phyloP scores from a whole-genome alignment of 352 stramenopile species.

The Globisporangium uncinulatum region DNA sequence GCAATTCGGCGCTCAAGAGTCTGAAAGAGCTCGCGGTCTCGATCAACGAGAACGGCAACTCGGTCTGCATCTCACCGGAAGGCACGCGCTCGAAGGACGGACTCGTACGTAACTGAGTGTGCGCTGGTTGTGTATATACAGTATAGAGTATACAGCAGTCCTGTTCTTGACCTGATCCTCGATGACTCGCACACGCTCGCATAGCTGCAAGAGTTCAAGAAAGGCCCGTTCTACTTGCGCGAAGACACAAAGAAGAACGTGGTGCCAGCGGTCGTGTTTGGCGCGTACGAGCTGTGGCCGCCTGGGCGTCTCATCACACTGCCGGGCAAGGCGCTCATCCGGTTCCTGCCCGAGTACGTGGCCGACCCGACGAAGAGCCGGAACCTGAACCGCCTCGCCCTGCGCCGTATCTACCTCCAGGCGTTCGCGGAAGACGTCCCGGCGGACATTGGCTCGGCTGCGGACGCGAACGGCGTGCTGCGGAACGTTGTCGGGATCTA shows the following conservation, averaged over 20 bases:
- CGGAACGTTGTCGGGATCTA: constrained; percentile 62
- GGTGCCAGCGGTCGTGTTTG: constrained; percentile 67
- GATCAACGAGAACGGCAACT: constrained; percentile 69
- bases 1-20: constrained; percentile 55
- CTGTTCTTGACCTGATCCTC: neutral
- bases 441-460: constrained; percentile 48
- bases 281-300: constrained; percentile 79
- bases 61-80: constrained; percentile 79
- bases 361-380: constrained; percentile 60
- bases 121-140: neutral
- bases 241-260: constrained; percentile 83
- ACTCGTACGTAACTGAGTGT: constrained; percentile 23
- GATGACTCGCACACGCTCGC: constrained; percentile 1
- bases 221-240: constrained; percentile 80
- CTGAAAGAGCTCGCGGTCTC: constrained; percentile 59
- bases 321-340: constrained; percentile 66
- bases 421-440: constrained; percentile 70
- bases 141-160: no score
- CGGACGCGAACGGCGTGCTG: constrained; percentile 45
- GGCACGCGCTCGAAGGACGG: constrained; percentile 80
- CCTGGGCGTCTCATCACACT: constrained; percentile 67
- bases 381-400: constrained; percentile 74
- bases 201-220: constrained; percentile 84
- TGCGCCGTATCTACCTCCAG: constrained; percentile 75
- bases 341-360: constrained; percentile 71